Base-by-base conservation (phyloP, 768 basidiomycete genomes). In the Naganishia randhawae region DNA sequence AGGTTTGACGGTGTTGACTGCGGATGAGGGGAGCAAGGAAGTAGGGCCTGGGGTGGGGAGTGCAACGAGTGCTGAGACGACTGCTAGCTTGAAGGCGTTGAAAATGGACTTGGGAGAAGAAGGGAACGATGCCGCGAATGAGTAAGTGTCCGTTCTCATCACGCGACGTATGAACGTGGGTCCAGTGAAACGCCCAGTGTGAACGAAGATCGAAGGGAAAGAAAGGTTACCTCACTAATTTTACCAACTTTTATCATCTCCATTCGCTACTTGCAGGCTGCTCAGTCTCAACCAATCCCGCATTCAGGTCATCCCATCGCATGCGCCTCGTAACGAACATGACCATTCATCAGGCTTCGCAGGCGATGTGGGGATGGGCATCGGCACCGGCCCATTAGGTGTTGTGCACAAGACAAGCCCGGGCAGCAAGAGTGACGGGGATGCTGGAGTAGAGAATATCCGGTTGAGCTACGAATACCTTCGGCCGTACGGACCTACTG, bases 401-500 rank as follows among this genome's bases (percentile, higher is more conserved):
- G 57, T 39, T 16, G 29, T 61, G 22, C 57, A 61, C 1, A 61
- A 61, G 39, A 61, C 57, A 3, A 61, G 57, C 17, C 57, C 57
- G n/a, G 57, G 39, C 1, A 19, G 19, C 27, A 53, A 53, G 51
- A 61, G 57, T 29, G 57, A 61, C 14, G 57, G 57, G 33, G 57
- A 61, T 25, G 57, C 37, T 29, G 57, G 57, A 25, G 37, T 61
- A 1, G 57, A 61, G 32, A 61, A 61, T 41, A 42, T 61, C 57
- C 37, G 57, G 39, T 25, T 61, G 11, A 61, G 57, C 16, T 61
- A 61, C 57, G 57, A 61, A 29, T 61, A 61, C 39, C 57, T 65
- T 37, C 50, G 65, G 16, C 65, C 65, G 11, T 66, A 66, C 25
- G 65, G 65, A 31, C 65, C 65, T 8, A 66, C 65, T 9, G 65